Evolutionary conservation across 305 asterid species (phyloP), one percentile per base, ranked within the genome.

Genomic region (Solanum hybrid): DNA sequence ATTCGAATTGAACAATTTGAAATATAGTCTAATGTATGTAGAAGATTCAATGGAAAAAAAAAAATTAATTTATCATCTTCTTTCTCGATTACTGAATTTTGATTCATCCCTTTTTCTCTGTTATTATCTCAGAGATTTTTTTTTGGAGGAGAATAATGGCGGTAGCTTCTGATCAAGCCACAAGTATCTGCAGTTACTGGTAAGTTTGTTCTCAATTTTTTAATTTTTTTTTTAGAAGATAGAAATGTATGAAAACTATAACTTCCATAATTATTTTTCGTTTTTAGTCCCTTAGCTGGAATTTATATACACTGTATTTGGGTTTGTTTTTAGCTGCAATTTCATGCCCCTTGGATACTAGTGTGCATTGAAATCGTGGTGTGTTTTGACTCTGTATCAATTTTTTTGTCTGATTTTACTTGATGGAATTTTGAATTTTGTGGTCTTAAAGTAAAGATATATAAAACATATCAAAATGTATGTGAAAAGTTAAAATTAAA

Each of bases 111-210:
- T 7, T 75, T 78, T 46, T 76, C 34, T 16, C 61, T 76, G 33
- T 46, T 80, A 12, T 40, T 40, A 42, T 75, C 22, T 77, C 67
- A 51, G 89, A 6, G 39, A 22, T 36, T 40, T 18, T 34, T 18
- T 14, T 83, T 83, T 22, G 82, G 11, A 36, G 73, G 89, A 57
- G 39, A 89, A 77, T 69, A 37, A 92, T 91, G 92, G 92, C 83
- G 89, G 91, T 85, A 90, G 89, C 91, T 85, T 90, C 92, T 46
- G 93, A 93, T 90, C 93, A 89, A 80, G 88, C 88, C 89, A 91
- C 91, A 83, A 83, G 89, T 91, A 91, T 91, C 90, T 93, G 94
- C 92, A 79, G 82, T 79, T 93, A 93, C 92, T 93, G 93, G 94
- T 83, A 83, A 42, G 29, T 33, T 42, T 3, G 14, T 16, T 26